Percentiles rank a stretch among this genome's conserved stretches.
These are phyloP conservation scores for Radiomyces spectabilis DNA, from an alignment of 192 early-diverging fungal genomes.

Conservation along the genomic window DNA sequence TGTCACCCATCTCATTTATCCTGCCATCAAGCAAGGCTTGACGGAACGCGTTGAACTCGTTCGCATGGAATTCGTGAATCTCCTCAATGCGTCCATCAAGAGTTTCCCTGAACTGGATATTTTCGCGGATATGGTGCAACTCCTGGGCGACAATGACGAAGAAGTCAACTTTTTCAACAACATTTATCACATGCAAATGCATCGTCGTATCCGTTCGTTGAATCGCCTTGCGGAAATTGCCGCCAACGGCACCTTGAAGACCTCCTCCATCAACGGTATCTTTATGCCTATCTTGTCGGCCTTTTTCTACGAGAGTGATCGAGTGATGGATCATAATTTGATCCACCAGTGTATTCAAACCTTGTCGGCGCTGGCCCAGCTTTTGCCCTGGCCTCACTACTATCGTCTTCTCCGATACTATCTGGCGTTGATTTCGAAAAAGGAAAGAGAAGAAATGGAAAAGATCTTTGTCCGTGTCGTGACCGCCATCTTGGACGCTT, in stretches of 20 bases:
- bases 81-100: slow-evolving; percentile 58
- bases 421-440: slow-evolving; percentile 53
- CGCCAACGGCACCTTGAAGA: slow-evolving; percentile 33
- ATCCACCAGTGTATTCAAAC: slow-evolving; percentile 77
- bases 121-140: slow-evolving; percentile 55
- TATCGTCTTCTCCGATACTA: slow-evolving; percentile 68
- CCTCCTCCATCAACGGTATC: slow-evolving; percentile 52
- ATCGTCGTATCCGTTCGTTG: slow-evolving; percentile 83
- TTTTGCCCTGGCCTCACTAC: slow-evolving; percentile 83
- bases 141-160: slow-evolving; percentile 71
- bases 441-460: slow-evolving; percentile 67
- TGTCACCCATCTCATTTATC: slow-evolving; percentile 58
- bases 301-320: slow-evolving; percentile 76
- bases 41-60: slow-evolving; percentile 44
- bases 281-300: slow-evolving; percentile 85
- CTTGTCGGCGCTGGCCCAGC: slow-evolving; percentile 58
- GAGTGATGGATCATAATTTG: slow-evolving; percentile 60
- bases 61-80: slow-evolving; percentile 60
- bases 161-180: slow-evolving; percentile 96
- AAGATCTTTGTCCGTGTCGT: slow-evolving; percentile 78
- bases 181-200: slow-evolving; percentile 90
- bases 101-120: slow-evolving; percentile 47
- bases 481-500: slow-evolving; percentile 75
- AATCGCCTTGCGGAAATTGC: slow-evolving; percentile 58
- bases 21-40: slow-evolving; percentile 64